Evolutionary conservation across 495 filamentous ascomycete genomes (phyloP).

Genomic region (Zalerion maritima): DNA sequence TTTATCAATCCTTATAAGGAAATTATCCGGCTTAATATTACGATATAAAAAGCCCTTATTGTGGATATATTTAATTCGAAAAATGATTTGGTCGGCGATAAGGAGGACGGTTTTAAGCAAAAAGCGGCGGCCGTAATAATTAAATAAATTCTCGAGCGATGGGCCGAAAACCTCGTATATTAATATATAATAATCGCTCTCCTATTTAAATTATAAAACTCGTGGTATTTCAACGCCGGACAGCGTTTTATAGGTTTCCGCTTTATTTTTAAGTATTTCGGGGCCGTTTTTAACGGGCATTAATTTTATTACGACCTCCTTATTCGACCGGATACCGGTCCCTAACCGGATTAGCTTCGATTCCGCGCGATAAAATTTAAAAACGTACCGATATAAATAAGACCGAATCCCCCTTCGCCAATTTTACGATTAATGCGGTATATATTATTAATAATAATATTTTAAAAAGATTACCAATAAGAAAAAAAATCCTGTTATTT

Average conservation of each 20-base stretch:
- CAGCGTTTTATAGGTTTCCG: conserved; percentile 12
- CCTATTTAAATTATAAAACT: conserved; percentile 13
- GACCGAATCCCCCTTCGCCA: conserved; percentile 16
- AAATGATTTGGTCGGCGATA: conserved; percentile 22
- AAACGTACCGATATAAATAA: conserved; percentile 12
- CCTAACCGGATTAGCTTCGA: conserved; percentile 7
- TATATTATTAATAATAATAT: conserved; percentile 12
- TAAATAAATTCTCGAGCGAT: conserved; percentile 21
- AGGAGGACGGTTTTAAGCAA: conserved; percentile 28
- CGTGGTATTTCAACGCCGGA: conserved; percentile 17
- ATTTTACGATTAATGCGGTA: conserved; percentile 14
- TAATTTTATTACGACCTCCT: conserved; percentile 24
- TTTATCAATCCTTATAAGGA: conserved; percentile 18
- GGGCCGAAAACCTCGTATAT: conserved; percentile 24
- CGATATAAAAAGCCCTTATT: conserved; percentile 19
- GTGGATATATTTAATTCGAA: conserved; percentile 18
- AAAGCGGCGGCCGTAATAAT: conserved; percentile 18
- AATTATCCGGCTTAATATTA: conserved; percentile 24
- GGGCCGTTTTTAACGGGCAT: conserved; percentile 9
- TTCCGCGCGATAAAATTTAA: not conserved
- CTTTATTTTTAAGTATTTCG: conserved; percentile 12
- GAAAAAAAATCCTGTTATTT: too few species aligned
- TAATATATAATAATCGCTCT: conserved; percentile 17
- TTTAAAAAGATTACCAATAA: too few species aligned
- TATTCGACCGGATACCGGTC: conserved; percentile 14